A percentile compares a stretch with the other conserved stretches of the same genome.
Conservation (phyloP, 345 rosid genomes). For the Combretum micranthum region DNA sequence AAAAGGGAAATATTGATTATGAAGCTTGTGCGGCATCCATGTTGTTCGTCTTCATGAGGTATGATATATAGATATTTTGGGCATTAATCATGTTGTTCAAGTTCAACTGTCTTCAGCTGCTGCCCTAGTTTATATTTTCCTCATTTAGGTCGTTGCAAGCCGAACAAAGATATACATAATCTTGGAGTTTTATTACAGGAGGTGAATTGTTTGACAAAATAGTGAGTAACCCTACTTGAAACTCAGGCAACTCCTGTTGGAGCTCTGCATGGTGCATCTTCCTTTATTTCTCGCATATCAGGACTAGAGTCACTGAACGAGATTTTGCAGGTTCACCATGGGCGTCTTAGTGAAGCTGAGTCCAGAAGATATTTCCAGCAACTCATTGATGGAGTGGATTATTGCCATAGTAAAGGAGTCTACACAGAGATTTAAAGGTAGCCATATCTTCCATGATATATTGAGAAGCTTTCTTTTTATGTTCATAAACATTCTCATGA, state of each 20-base stretch:
- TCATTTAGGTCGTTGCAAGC: slow-evolving; percentile 72
- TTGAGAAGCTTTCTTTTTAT: neutral
- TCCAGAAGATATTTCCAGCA: slow-evolving; percentile 86
- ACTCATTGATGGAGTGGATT: slow-evolving; percentile 97
- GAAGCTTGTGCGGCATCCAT: slow-evolving; percentile 98
- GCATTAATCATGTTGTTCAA: neutral
- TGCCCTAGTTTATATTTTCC: slow-evolving; percentile 1
- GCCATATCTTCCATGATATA: slow-evolving; percentile 1
- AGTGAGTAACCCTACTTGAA: slow-evolving; percentile 42
- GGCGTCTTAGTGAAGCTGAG: slow-evolving; percentile 87
- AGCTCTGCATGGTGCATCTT: neutral
- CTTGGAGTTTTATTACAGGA: slow-evolving; percentile 91
- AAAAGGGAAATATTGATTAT: slow-evolving; percentile 96
- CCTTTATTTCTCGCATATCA: neutral
- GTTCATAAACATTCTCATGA: slow-evolving; percentile 11
- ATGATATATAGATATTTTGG: slow-evolving; percentile 11
- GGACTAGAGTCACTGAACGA: neutral
- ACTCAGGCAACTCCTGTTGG: slow-evolving; percentile 5
- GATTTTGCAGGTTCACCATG: slow-evolving; percentile 57
- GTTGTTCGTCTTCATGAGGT: slow-evolving; percentile 92
- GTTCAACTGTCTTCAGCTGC: neutral
- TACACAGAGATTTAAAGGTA: slow-evolving; percentile 97
- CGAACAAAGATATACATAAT: slow-evolving; percentile 90
- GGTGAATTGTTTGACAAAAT: slow-evolving; percentile 97
- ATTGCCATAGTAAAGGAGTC: slow-evolving; percentile 85